Percentiles rank a stretch among this genome's conserved stretches.
Evolutionary conservation across 257 asterid genomes (phyloP).

Genomic region (Misopates orontium): DNA sequence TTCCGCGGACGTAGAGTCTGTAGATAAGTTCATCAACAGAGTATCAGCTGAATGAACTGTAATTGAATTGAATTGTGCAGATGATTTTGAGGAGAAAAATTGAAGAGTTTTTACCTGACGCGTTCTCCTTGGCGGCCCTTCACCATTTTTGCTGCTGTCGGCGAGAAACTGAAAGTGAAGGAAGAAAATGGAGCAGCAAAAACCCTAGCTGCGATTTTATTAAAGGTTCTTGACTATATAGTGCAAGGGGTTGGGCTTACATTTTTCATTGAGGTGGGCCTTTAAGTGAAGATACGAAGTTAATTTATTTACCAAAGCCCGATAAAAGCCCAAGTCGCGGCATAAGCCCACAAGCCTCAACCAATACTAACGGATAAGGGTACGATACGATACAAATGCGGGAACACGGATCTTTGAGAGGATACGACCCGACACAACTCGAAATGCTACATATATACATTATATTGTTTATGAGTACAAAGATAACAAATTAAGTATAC

Average conservation of each 20-base stretch:
- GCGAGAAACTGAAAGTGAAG: background rate
- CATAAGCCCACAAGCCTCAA: too few species aligned
- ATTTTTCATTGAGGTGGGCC: too few species aligned
- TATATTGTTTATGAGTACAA: too few species aligned
- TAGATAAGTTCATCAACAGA: background rate
- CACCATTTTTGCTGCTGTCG: slow-evolving; percentile 42
- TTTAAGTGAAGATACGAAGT: background rate
- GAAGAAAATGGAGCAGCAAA: background rate
- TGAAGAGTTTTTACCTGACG: slow-evolving; percentile 34
- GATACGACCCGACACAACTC: too few species aligned
- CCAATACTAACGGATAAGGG: too few species aligned
- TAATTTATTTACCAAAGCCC: background rate
- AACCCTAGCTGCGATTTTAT: slow-evolving; percentile 21
- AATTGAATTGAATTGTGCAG: background rate
- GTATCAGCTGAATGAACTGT: background rate
- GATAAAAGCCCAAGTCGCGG: too few species aligned
- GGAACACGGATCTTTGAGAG: too few species aligned
- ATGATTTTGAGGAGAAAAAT: background rate
- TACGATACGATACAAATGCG: too few species aligned
- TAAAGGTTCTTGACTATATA: background rate
- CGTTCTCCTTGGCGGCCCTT: slow-evolving; percentile 81
- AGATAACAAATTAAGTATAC: too few species aligned
- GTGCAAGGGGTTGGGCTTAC: background rate
- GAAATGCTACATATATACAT: too few species aligned
- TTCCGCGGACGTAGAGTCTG: slow-evolving; percentile 48